Percentiles rank a stretch among this genome's conserved stretches.
Evolutionary conservation across 2,329 filamentous ascomycete species (phyloP).

Genomic region (Taxawa tesnikishii): DNA sequence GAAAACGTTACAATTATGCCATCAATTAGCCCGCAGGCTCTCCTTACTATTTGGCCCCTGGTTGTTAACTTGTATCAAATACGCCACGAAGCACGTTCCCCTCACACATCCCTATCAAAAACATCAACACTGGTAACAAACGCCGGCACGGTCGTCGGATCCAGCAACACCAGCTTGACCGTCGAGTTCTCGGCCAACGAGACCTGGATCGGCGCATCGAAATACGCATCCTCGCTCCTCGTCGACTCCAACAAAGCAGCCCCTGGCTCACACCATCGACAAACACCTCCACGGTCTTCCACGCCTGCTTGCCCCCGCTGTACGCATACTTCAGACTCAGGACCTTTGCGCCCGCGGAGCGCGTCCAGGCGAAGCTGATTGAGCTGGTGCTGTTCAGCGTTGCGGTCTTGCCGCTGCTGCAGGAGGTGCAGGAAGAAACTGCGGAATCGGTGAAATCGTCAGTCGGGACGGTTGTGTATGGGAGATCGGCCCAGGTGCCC

Average conservation of each 20-base stretch:
- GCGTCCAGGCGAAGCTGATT: slow-evolving; percentile 13
- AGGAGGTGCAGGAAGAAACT: slow-evolving; percentile 10
- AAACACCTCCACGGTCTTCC: slow-evolving; percentile 11
- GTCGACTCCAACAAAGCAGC: slow-evolving; percentile 13
- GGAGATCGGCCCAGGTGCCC: slow-evolving; percentile 12
- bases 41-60: too few relatives aligned
- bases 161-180: slow-evolving; percentile 11
- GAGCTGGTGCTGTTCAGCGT: slow-evolving; percentile 10
- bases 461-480: slow-evolving; percentile 10
- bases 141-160: too few relatives aligned
- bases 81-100: too few relatives aligned
- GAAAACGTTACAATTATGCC: too few relatives aligned
- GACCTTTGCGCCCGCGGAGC: slow-evolving; percentile 10
- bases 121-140: too few relatives aligned
- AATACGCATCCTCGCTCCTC: slow-evolving; percentile 10
- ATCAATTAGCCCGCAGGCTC: too few relatives aligned
- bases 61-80: too few relatives aligned
- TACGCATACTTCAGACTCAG: slow-evolving; percentile 14
- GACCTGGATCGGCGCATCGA: slow-evolving; percentile 12
- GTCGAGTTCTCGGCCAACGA: slow-evolving; percentile 9
- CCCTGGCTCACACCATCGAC: slow-evolving; percentile 10
- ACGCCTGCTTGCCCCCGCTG: slow-evolving; percentile 13
- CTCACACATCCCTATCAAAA: too few relatives aligned
- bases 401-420: slow-evolving; percentile 10
- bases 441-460: slow-evolving; percentile 10